These are phyloP conservation scores for Penicillium cinerascens DNA, from an alignment of 495 filamentous ascomycete species.

Conservation along the genomic window DNA sequence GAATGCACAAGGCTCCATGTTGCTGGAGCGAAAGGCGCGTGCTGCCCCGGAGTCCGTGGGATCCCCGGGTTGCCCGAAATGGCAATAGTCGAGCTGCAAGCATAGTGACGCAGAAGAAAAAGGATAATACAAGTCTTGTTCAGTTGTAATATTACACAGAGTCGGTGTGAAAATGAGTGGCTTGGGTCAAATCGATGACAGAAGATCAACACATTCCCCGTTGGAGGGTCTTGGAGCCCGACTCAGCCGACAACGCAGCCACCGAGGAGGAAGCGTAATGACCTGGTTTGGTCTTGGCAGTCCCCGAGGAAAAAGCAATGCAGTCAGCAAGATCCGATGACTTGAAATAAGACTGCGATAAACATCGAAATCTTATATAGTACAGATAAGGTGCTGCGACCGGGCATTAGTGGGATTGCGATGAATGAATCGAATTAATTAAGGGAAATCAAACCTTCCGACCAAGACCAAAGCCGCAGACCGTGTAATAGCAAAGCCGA, in stretches of 20 bases:
- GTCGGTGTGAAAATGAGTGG: slow-evolving; percentile 1
- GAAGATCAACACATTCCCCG: not conserved
- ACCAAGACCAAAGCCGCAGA: not conserved
- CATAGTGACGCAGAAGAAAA: slow-evolving; percentile 16
- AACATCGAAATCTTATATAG: not conserved
- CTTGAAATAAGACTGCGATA: not conserved
- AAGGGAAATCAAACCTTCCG: not conserved
- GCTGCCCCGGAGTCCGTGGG: not conserved
- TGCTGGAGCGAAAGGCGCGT: slow-evolving; percentile 1
- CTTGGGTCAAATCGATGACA: not conserved
- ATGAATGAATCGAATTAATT: not conserved
- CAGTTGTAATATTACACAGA: not conserved
- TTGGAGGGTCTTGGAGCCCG: not conserved
- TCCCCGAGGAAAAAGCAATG: not conserved
- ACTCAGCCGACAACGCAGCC: not conserved
- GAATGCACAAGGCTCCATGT: not conserved
- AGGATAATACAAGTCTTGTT: not conserved
- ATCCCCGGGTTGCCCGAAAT: slow-evolving; percentile 6
- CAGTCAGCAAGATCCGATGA: not conserved
- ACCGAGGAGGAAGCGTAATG: not conserved
- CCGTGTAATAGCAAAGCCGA: slow-evolving; percentile 2
- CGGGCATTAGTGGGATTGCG: not conserved
- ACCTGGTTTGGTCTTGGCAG: not conserved
- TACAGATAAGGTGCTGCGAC: slow-evolving; percentile 1
- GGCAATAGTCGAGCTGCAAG: slow-evolving; percentile 9